Base-by-base conservation (phyloP, 1,284 basidiomycete genomes). In the Waitea zeae region DNA sequence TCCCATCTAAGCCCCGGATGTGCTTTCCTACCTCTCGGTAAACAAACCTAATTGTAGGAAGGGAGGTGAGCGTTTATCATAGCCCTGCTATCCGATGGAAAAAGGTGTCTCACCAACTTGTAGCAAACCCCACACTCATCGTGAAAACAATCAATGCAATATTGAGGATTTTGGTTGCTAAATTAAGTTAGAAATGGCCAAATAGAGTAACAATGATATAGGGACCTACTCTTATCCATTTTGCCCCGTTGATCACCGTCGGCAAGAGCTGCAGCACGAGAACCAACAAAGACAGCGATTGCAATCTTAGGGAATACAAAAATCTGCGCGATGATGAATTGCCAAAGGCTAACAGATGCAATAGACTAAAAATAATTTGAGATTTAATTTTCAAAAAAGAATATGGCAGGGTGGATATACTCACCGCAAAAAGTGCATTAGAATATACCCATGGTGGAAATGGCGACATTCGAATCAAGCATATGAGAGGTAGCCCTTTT, bases 401-500 rank as follows among this genome's bases (percentile, higher is more conserved):
- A 17, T 19, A 34, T 20, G 35, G 24, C 33, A 17, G 19, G 4
- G n/a, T 33, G n/a, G n/a, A 22, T n/a, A 31, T 3, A 58, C 74
- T 56, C 42, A 79, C 79, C 26, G 81, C 74, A 46, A 87, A 83
- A 11, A 86, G 57, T 0, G 73, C 59, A 43, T 84, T 87, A 12
- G 77, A 70, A 47, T 84, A 87, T 1, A 76, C 74, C 80, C 80
- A 78, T 13, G 83, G 81, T 36, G 83, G 81, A 47, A 88, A 70
- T 2, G 84, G 77, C 4, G 78, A 84, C 14, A 82, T 51, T n/a
- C 83, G 70, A 42, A 87, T 76, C 31, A 88, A 62, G 42, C 83
- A 66, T 31, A 88, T 81, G 15, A 88, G 56, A 12, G 76, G 75
- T 11, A 87, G 56, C 5, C 82, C 78, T 48, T 74, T 78, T 9